phyloP scores from a whole-genome alignment of 164 flowering plant genomes.

The Chimonanthus salicifolius region DNA sequence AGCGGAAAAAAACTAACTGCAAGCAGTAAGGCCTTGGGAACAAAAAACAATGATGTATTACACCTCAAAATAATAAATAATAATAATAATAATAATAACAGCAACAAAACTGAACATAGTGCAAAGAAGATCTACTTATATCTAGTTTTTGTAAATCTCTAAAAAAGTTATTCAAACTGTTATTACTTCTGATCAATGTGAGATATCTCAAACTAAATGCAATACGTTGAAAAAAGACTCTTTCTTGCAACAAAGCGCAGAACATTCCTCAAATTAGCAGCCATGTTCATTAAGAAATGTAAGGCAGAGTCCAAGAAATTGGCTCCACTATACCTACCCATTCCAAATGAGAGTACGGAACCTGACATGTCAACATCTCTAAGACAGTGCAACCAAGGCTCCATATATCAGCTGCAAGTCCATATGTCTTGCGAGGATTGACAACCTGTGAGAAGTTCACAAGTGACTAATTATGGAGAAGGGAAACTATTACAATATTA shows the following conservation, averaged over 20 bases:
- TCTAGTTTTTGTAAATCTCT: too few relatives aligned
- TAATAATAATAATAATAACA: too few relatives aligned
- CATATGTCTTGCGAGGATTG: constrained; percentile 53
- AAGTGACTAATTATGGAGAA: not conserved
- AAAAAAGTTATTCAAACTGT: not conserved
- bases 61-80: too few relatives aligned
- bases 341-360: constrained; percentile 73
- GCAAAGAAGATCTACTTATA: too few relatives aligned
- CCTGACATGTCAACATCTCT: constrained; percentile 76
- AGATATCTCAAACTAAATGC: not conserved
- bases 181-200: too few relatives aligned
- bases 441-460: constrained; percentile 53
- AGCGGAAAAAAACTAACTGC: too few relatives aligned
- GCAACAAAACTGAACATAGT: too few relatives aligned
- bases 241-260: too few relatives aligned
- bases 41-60: too few relatives aligned
- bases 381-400: constrained; percentile 98
- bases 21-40: too few relatives aligned
- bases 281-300: not conserved
- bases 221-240: not conserved
- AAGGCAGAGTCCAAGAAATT: not conserved
- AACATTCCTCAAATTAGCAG: not conserved
- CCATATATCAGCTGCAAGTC: constrained; percentile 95
- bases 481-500: not conserved
- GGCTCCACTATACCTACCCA: constrained; percentile 40